phyloP scores from a whole-genome alignment of 257 asterid species.

The Marsdenia floribunda region DNA sequence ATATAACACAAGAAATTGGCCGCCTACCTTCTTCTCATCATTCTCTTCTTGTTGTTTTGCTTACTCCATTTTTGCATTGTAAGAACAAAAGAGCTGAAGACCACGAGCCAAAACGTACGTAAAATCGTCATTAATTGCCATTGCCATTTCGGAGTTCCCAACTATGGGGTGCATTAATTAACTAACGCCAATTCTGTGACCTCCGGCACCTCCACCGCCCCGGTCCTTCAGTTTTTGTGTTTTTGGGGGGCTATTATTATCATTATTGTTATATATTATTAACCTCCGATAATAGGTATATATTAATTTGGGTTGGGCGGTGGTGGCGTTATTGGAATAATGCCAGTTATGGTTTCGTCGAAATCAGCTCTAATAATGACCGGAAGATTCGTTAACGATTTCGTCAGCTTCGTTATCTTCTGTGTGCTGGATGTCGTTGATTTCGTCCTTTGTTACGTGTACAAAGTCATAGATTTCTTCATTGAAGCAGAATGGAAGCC shows the following conservation, averaged over 20 bases:
- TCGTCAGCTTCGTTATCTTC: slow-evolving; percentile 54
- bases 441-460: slow-evolving; percentile 53
- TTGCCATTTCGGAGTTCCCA: neutral
- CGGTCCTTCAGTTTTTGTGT: too few relatives aligned
- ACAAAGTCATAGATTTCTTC: slow-evolving; percentile 48
- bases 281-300: too few relatives aligned
- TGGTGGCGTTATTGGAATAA: neutral
- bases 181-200: slow-evolving; percentile 9
- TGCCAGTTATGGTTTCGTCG: slow-evolving; percentile 19
- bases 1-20: neutral
- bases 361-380: slow-evolving; percentile 22
- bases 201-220: neutral
- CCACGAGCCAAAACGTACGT: too few relatives aligned
- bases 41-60: neutral
- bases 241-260: too few relatives aligned
- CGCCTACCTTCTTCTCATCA: neutral
- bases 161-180: neutral
- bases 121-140: neutral
- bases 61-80: neutral
- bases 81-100: neutral
- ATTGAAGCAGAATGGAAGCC: slow-evolving; percentile 90
- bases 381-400: slow-evolving; percentile 43
- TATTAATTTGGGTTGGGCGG: too few relatives aligned
- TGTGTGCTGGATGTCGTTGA: slow-evolving; percentile 55
- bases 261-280: too few relatives aligned